Evolutionary conservation across 139 green algal species (phyloP), one percentile per base, ranked within the genome.

Genomic region (Monoraphidium neglectum): DNA sequence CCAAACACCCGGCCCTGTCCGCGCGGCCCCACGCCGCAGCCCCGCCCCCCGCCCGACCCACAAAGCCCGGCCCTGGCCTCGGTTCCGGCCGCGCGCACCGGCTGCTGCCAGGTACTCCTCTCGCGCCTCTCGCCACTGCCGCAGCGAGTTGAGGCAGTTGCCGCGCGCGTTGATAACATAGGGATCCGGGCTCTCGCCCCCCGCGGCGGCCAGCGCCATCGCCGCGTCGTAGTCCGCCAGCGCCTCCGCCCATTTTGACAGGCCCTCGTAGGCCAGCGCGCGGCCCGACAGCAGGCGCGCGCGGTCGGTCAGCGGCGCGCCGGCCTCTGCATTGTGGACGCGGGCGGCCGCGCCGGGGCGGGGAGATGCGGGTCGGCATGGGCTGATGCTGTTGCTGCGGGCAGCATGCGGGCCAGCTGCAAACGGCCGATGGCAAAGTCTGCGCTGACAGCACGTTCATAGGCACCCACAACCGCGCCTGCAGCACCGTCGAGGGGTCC

Each of bases 131-230:
- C 75, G 68, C 79, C 87, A 91, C 4, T 78, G 30, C 24, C 84
- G 86, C 18, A 97, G 70, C 3, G 78, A 90, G 70, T 90, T 91
- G 68, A 86, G 84, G 76, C 84, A 93, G 83, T 97, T 97, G 70
- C 93, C 93, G 2, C 80, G 64, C 36, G 61, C 84, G 83, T 97
- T 97, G 30, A 92, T 79, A 0, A 97, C 66, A 63, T 96, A 97
- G 0, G 93, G 92, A 63, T 89, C 86, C 21, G 79, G 67, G 0
- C 66, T 77, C 67, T 84, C 77, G 74, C 80, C 86, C 74, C 13
- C 68, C 72, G 28, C 51, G 37, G 43, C 62, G 15, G 88, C 88
- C 33, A 94, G 70, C 0, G 80, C 54, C 53, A 89, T 60, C 0
- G 84, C 86, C 24, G 37, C 1, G 3, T 74, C 69, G 75, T 97